A percentile compares a stretch with the other conserved stretches of the same genome.
Conservation (phyloP, 1,284 basidiomycete genomes). For the Athelia sp. region DNA sequence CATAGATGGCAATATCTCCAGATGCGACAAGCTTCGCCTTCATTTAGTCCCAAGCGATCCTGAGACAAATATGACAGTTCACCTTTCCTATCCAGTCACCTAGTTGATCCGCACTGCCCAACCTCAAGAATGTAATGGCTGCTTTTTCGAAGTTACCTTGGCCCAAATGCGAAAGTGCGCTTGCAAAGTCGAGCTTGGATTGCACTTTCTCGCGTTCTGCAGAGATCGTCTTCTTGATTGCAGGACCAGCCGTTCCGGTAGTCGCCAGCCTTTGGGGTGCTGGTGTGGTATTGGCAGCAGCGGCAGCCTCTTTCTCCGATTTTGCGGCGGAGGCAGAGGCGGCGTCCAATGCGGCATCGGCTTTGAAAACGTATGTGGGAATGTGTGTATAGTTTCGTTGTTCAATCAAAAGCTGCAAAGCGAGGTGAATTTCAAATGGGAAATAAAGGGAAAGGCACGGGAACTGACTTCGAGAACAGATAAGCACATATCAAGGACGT, state of each 20-base stretch:
- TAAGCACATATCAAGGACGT: conserved; percentile 83
- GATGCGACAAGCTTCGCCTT: conserved; percentile 59
- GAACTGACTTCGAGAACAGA: conserved; percentile 66
- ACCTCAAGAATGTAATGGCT: conserved; percentile 61
- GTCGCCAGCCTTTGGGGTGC: conserved; percentile 15
- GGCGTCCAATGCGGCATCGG: conserved; percentile 79
- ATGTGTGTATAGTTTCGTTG: conserved; percentile 81
- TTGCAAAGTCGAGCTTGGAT: conserved; percentile 76
- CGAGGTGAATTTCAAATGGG: neutral
- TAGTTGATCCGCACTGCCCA: conserved; percentile 59
- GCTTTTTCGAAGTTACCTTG: conserved; percentile 73
- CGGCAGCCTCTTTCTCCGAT: conserved; percentile 18
- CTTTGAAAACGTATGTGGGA: conserved; percentile 86
- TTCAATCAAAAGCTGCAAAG: conserved; percentile 67
- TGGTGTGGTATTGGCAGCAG: conserved; percentile 21
- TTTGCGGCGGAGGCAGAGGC: conserved; percentile 27
- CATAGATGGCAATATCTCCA: conserved; percentile 81
- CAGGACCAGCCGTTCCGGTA: neutral
- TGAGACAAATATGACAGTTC: conserved; percentile 6
- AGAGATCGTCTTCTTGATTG: conserved; percentile 28
- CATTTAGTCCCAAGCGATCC: neutral
- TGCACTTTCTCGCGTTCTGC: conserved; percentile 61
- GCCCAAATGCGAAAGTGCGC: conserved; percentile 68
- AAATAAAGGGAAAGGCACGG: conserved; percentile 3
- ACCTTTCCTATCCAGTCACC: conserved; percentile 73